A percentile compares a stretch with the other conserved stretches of the same genome.
Conservation (phyloP, 352 stramenopile genomes). For the Pythium monospermum region DNA sequence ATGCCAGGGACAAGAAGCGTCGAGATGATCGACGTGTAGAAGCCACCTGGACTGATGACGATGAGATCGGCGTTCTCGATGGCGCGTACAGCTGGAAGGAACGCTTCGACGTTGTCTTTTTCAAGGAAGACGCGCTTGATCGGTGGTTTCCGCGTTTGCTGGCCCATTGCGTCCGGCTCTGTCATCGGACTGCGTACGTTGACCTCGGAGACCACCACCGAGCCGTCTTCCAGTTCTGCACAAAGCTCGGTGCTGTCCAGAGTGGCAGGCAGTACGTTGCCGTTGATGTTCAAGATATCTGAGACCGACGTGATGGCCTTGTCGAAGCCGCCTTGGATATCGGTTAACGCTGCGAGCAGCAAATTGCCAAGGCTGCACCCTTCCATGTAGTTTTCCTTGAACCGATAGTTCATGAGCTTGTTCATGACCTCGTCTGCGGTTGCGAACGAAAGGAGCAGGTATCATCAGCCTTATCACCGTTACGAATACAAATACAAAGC, state of each 20-base stretch:
- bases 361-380: constrained; percentile 81
- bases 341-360: constrained; percentile 71
- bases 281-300: constrained; percentile 83
- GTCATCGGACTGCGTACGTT: constrained; percentile 68
- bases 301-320: constrained; percentile 76
- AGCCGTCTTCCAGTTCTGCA: constrained; percentile 67
- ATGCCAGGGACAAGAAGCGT: constrained; percentile 78
- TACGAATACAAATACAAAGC: background rate
- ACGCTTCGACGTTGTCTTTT: constrained; percentile 66
- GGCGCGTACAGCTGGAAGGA: constrained; percentile 62
- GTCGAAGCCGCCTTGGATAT: constrained; percentile 79
- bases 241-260: constrained; percentile 80
- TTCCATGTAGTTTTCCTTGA: constrained; percentile 86
- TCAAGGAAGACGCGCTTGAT: constrained; percentile 83
- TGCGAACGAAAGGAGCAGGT: background rate
- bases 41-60: constrained; percentile 71
- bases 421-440: constrained; percentile 70
- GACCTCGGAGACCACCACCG: constrained; percentile 71
- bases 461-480: background rate
- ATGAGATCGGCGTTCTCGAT: constrained; percentile 87
- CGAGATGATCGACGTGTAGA: constrained; percentile 85
- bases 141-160: constrained; percentile 46
- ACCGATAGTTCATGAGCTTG: constrained; percentile 88
- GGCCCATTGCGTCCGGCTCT: constrained; percentile 26
- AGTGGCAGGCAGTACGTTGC: constrained; percentile 75